Percentiles rank a stretch among this genome's conserved stretches.
These are phyloP conservation scores for Epichloe uncinata DNA, from an alignment of 2,329 filamentous ascomycete genomes.

Conservation along the genomic window DNA sequence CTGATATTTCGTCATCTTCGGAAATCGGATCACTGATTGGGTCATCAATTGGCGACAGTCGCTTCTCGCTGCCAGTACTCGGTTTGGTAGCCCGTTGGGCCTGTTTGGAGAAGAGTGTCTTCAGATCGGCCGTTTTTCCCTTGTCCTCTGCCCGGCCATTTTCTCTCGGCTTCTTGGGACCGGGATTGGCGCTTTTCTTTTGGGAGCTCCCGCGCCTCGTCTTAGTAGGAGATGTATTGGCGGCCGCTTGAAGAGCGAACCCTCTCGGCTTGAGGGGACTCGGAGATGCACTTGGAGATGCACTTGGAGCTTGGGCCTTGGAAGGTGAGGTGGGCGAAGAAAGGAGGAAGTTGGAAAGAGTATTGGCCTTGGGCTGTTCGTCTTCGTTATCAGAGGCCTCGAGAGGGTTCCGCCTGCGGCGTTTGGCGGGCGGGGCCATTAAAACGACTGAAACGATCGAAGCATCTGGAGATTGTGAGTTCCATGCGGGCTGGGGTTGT, in stretches of 20 bases:
- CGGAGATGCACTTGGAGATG: conserved; percentile 27
- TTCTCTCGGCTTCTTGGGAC: conserved; percentile 26
- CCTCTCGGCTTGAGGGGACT: conserved; percentile 25
- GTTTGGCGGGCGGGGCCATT: conserved; percentile 47
- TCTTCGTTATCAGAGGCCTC: conserved; percentile 37
- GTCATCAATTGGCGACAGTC: conserved; percentile 27
- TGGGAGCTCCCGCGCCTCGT: conserved; percentile 4
- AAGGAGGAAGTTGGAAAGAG: conserved; percentile 38
- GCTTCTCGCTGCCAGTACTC: conserved; percentile 17
- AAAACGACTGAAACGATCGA: conserved; percentile 15
- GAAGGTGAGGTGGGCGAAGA: conserved; percentile 35
- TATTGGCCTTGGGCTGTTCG: conserved; percentile 29
- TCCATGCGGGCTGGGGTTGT: conserved; percentile 9
- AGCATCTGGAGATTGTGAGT: conserved; percentile 15
- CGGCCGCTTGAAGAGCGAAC: conserved; percentile 5
- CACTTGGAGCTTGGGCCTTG: conserved; percentile 18
- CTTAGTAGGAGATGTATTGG: conserved; percentile 12
- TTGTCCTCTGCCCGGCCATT: conserved; percentile 32
- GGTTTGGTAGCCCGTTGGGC: conserved; percentile 32
- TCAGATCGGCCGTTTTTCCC: conserved; percentile 41
- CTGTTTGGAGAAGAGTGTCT: conserved; percentile 49
- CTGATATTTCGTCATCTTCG: conserved; percentile 43
- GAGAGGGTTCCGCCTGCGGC: conserved; percentile 43
- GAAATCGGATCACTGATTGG: conserved; percentile 45
- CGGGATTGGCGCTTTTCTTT: conserved; percentile 18